Conservation (phyloP, 345 rosid genomes). For the Bruguiera sexangula region DNA sequence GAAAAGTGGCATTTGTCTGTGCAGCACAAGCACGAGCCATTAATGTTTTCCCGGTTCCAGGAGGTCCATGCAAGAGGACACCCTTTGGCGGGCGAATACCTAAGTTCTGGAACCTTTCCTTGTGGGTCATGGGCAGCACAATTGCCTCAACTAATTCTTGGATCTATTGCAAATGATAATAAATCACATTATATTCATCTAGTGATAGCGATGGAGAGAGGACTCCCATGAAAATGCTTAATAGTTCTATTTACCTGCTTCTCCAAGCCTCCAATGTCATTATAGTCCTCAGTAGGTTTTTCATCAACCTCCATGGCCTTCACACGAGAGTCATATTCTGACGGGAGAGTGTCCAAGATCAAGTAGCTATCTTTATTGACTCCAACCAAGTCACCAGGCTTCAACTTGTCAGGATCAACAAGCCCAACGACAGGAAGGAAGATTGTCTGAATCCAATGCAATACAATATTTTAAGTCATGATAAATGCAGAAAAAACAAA, state of each 20-base stretch:
- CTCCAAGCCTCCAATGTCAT: conserved; percentile 97
- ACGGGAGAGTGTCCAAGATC: conserved; percentile 90
- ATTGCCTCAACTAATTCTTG: conserved; percentile 99
- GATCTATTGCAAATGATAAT: conserved; percentile 47
- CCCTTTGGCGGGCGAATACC: conserved; percentile 99
- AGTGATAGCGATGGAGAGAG: background rate
- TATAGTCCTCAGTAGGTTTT: conserved; percentile 97
- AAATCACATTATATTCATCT: background rate
- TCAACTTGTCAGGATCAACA: conserved; percentile 92
- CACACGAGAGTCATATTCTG: conserved; percentile 94
- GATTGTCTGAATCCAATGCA: conserved; percentile 60
- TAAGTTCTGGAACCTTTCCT: conserved; percentile 84
- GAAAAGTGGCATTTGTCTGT: conserved; percentile 95
- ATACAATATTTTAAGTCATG: too few relatives aligned
- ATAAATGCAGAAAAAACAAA: too few relatives aligned
- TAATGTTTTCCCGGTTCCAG: conserved; percentile 97
- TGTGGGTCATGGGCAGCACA: conserved; percentile 97
- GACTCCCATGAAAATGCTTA: background rate
- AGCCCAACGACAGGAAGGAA: conserved; percentile 97
- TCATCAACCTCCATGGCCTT: conserved; percentile 99
- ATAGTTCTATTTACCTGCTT: conserved; percentile 54
- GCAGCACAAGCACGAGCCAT: conserved; percentile 99
- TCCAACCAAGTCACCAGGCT: conserved; percentile 98
- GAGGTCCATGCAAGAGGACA: conserved; percentile 95
- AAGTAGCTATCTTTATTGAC: conserved; percentile 97